Evolutionary conservation across 768 basidiomycete genomes (phyloP), one percentile per base, ranked within the genome.

Genomic region (Mycena alexandri): DNA sequence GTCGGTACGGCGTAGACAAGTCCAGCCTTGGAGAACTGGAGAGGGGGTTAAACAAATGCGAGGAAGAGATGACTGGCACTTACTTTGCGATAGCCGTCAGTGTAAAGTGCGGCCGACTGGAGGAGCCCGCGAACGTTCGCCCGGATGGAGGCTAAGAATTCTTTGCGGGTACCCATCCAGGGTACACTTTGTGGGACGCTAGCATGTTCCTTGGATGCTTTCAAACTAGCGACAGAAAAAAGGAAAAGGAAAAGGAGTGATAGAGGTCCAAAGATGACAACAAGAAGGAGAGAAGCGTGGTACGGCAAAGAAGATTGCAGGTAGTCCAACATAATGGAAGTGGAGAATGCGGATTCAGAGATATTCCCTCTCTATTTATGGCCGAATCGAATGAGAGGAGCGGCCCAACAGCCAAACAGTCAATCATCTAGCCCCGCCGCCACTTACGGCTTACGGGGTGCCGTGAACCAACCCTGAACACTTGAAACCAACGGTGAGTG

Each of bases 41-140:
- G 46, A 34, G 34, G 13, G n/a, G 14, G 43, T 14, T 19, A 29
- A 29, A 29, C 33, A 19, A n/a, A 29, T 1, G 22, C 19, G 2
- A 34, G 19, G 5, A 21, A 3, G 34, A 48, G 6, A 22, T 3
- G 57, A 5, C 24, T 6, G 1, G 8, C 0, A 25, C 43, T 21
- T 42, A 69, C 68, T 59, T 69, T 69, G 17, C 52, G 17, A 33
- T 69, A 69, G 6, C 68, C 68, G 25, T 59, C 68, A 3, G 29
- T 38, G 34, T 60, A 69, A 46, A 69, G 51, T 7, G 61, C 24
- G 9, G 46, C 12, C 3, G 68, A 69, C 14, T 65, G n/a, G 8
- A 60, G 43, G 14, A 69, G 41, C 25, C 63, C 68, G 17, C 68
- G 62, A 11, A 24, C 60, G 46, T 69, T 69, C 11, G 63, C 68